Percentiles rank a stretch among this genome's conserved stretches.
These are phyloP conservation scores for Penicillium vulpinum DNA, from an alignment of 2,329 filamentous ascomycete species.

Conservation along the genomic window DNA sequence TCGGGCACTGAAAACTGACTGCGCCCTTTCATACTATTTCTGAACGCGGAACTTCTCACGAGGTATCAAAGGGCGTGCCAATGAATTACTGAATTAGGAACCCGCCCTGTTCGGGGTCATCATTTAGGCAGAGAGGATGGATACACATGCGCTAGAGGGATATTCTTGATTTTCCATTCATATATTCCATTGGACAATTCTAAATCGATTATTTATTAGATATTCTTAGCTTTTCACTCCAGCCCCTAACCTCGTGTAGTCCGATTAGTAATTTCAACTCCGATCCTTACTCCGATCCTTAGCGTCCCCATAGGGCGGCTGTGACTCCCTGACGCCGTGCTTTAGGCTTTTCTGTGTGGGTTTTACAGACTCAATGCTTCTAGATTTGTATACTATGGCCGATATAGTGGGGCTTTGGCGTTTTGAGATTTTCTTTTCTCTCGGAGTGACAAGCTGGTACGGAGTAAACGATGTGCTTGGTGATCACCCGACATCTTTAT, in stretches of 20 bases:
- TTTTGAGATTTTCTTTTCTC: background rate
- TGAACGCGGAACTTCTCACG: background rate
- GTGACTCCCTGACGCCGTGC: conserved; percentile 1
- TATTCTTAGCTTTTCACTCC: background rate
- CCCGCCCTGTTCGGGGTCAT: background rate
- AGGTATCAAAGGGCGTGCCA: background rate
- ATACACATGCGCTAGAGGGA: background rate
- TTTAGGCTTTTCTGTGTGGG: background rate
- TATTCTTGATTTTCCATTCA: background rate
- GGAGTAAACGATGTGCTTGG: background rate
- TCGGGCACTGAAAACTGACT: background rate
- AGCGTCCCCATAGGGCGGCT: background rate
- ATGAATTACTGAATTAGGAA: background rate
- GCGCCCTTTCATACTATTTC: conserved; percentile 1
- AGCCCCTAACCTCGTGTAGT: background rate
- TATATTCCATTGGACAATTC: background rate
- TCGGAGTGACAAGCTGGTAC: background rate
- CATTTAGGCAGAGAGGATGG: background rate
- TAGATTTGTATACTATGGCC: background rate
- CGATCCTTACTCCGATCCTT: conserved; percentile 3
- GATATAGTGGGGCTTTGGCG: background rate
- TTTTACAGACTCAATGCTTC: background rate
- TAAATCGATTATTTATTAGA: background rate
- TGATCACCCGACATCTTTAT: background rate
- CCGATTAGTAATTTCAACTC: background rate